Evolutionary conservation across 2,329 filamentous ascomycete species (phyloP), one percentile per base, ranked within the genome.

Genomic region (Talaromyces atroroseus): DNA sequence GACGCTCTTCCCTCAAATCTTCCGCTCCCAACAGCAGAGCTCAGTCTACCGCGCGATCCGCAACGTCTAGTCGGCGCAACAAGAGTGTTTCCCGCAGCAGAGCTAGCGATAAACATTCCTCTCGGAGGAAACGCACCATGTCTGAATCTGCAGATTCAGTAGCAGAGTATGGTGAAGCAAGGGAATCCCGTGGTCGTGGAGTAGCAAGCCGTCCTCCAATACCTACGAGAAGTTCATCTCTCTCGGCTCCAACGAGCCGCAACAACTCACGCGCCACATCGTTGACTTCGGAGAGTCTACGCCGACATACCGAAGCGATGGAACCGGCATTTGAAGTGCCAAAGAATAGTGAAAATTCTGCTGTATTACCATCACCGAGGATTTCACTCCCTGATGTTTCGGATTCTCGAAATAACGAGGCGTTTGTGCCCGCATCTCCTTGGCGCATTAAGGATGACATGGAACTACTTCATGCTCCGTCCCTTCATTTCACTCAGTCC

Each of bases 231-330:
- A 72, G 70, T 52, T 76, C 75, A 6, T 78, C 75, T 14, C 68
- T 78, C 20, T 78, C 76, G 29, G 76, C 75, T 8, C 74, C 74
- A 4, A 78, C 75, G 5, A 78, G 74, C 52, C 68, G 70, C 44
- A 75, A 70, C 57, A 71, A 72, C 46, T 78, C 76, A 2, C 70
- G 74, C 42, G 63, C 76, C 2, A 70, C 73, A 16, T 78, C 76
- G 6, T 67, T 78, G 36, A 75, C 74, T 2, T 77, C 74, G 4
- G 71, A 74, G 32, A 73, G 72, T 57, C 57, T 75, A 50, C 71
- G 67, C 2, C 69, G 63, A 49, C 69, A 72, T 61, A 67, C 63
- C 2, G 23, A 66, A 42, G 65, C 66, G 18, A 65, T 68, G 60
- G 63, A 72, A 26, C 51, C 59, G 14, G 45, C 55, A 23, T 23